A percentile compares a stretch with the other conserved stretches of the same genome.
Conservation (phyloP, 345 rosid species). For the Lepidium didymum region DNA sequence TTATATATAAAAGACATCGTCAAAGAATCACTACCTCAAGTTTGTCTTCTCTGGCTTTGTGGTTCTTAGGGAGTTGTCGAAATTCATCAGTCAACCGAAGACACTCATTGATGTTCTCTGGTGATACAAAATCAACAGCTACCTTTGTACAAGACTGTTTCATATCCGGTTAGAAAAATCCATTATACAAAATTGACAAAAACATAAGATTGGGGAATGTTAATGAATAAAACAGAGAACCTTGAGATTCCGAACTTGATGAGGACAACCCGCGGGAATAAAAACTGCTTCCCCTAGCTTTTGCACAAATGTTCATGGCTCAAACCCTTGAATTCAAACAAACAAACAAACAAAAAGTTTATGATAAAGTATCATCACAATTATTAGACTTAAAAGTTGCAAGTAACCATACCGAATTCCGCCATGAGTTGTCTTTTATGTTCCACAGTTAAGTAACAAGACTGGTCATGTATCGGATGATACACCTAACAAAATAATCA, state of each 20-base stretch:
- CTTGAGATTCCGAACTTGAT: conserved; percentile 96
- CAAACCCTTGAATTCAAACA: conserved; percentile 43
- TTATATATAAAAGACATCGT: not conserved
- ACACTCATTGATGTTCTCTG: conserved; percentile 74
- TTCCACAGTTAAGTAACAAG: conserved; percentile 57
- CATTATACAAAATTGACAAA: not conserved
- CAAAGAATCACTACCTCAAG: conserved; percentile 65
- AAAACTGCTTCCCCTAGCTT: conserved; percentile 83
- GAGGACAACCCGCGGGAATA: conserved; percentile 97
- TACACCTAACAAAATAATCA: conserved; percentile 36
- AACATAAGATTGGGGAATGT: not conserved
- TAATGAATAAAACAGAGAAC: conserved; percentile 27
- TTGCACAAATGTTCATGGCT: conserved; percentile 93
- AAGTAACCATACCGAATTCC: conserved; percentile 48
- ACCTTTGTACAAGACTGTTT: conserved; percentile 91
- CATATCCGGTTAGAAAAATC: not conserved
- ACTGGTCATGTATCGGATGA: conserved; percentile 89
- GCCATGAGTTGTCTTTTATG: conserved; percentile 75
- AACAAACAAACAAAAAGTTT: too few species aligned
- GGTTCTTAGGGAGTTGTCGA: conserved; percentile 77
- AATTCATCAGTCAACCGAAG: conserved; percentile 82
- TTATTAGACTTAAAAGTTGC: not conserved
- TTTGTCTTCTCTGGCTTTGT: conserved; percentile 85
- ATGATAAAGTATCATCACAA: not conserved
- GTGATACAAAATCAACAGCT: conserved; percentile 92